A percentile compares a stretch with the other conserved stretches of the same genome.
These are phyloP conservation scores for Elaeis oleifera DNA, from an alignment of 202 grass and related monocot genomes.

Conservation along the genomic window DNA sequence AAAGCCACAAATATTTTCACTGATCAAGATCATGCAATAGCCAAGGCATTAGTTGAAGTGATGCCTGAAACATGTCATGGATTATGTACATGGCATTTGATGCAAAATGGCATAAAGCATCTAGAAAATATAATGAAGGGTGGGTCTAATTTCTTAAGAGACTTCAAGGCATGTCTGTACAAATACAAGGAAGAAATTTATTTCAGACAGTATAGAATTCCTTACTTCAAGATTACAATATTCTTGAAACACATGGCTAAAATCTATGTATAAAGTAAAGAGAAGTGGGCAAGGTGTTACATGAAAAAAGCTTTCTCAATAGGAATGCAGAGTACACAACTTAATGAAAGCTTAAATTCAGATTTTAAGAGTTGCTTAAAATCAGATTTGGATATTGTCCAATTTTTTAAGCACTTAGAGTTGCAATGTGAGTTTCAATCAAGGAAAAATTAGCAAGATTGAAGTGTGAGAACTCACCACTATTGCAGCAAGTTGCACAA, in stretches of 20 bases:
- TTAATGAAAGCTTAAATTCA: conserved; percentile 24
- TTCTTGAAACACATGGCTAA: conserved; percentile 21
- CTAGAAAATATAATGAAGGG: conserved; percentile 19
- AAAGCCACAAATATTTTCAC: conserved; percentile 39
- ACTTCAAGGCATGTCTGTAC: conserved; percentile 14
- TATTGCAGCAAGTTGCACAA: conserved; percentile 21
- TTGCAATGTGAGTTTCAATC: conserved; percentile 24
- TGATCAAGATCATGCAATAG: conserved; percentile 23
- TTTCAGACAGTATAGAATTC: conserved; percentile 7
- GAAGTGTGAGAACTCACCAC: conserved; percentile 27
- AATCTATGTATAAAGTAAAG: conserved; percentile 19
- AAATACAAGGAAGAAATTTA: conserved; percentile 15
- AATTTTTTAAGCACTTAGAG: conserved; percentile 30
- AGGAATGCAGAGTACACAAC: conserved; percentile 22
- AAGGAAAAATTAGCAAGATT: conserved; percentile 25
- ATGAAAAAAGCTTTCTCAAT: conserved; percentile 26
- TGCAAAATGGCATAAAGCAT: conserved; percentile 28
- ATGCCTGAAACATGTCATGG: conserved; percentile 19
- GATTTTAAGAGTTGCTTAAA: conserved; percentile 27
- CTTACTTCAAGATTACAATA: conserved; percentile 12
- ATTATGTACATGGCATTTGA: conserved; percentile 22
- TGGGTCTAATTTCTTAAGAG: conserved; percentile 13
- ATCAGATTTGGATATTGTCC: conserved; percentile 29
- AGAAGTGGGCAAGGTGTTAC: conserved; percentile 6
- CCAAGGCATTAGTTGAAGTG: conserved; percentile 5